A percentile compares a stretch with the other conserved stretches of the same genome.
Evolutionary conservation across 2,329 filamentous ascomycete genomes (phyloP).

Genomic region (Neurospora sp.): DNA sequence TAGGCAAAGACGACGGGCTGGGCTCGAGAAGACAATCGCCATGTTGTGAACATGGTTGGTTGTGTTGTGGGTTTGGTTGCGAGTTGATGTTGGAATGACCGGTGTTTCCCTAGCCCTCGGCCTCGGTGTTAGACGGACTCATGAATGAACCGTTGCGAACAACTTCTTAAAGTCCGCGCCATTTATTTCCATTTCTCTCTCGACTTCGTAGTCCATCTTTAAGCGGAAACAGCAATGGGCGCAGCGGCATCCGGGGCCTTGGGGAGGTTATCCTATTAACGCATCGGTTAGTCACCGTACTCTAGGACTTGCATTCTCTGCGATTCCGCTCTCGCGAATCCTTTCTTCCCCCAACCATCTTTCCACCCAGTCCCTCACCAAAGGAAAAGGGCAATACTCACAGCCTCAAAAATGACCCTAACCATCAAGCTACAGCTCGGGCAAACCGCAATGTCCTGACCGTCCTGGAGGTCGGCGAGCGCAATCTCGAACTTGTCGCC

Average conservation of each 20-base stretch:
- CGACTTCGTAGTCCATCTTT: conserved; percentile 7
- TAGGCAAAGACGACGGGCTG: background rate
- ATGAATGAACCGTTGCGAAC: background rate
- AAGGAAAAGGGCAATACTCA: conserved; percentile 31
- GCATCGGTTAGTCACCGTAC: background rate
- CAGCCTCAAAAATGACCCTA: conserved; percentile 80
- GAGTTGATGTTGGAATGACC: background rate
- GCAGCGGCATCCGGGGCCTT: conserved; percentile 26
- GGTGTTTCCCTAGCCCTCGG: background rate
- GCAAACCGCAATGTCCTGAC: conserved; percentile 86
- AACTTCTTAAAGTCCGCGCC: background rate
- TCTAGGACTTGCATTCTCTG: background rate
- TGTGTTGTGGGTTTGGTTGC: background rate
- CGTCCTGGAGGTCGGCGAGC: conserved; percentile 75
- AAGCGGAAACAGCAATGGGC: conserved; percentile 33
- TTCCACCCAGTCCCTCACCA: background rate
- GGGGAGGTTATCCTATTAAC: conserved; percentile 33
- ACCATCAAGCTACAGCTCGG: conserved; percentile 98
- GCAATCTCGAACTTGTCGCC: conserved; percentile 93
- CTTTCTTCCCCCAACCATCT: background rate
- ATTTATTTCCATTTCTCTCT: background rate
- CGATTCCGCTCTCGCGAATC: too few relatives aligned
- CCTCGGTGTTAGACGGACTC: background rate
- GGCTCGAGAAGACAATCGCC: background rate
- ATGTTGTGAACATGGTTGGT: background rate